Evolutionary conservation across 2,329 filamentous ascomycete genomes (phyloP).

Genomic region (Albifimbria verrucaria): DNA sequence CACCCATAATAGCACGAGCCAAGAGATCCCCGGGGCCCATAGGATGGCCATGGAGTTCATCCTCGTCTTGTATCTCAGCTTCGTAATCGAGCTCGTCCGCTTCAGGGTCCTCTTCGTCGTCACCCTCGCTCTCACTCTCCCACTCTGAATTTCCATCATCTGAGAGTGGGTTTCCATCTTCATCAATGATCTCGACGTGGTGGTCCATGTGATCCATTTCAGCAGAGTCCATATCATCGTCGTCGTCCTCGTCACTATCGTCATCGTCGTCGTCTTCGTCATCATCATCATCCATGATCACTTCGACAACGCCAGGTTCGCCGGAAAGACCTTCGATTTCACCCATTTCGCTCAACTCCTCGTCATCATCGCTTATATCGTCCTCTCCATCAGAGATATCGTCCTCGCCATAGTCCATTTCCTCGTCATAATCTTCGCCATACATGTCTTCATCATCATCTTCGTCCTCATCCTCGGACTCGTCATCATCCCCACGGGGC

Average conservation of each 20-base stretch:
- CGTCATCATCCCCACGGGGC: constrained; percentile 74
- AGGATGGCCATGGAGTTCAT: constrained; percentile 45
- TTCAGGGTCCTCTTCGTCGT: constrained; percentile 50
- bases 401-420: constrained; percentile 86
- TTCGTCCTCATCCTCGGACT: constrained; percentile 70
- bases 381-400: constrained; percentile 80
- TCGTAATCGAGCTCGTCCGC: constrained; percentile 54
- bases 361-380: constrained; percentile 86
- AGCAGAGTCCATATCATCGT: constrained; percentile 40
- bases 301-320: constrained; percentile 61
- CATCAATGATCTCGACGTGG: constrained; percentile 57
- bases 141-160: constrained; percentile 60
- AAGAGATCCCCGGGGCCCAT: constrained; percentile 45
- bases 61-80: constrained; percentile 51
- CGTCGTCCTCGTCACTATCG: constrained; percentile 49
- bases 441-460: constrained; percentile 75
- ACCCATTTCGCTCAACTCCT: constrained; percentile 78
- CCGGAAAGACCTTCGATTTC: constrained; percentile 73
- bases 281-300: constrained; percentile 77
- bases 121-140: constrained; percentile 59
- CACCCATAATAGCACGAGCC: constrained; percentile 52
- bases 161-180: constrained; percentile 56
- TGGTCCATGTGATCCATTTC: constrained; percentile 53
- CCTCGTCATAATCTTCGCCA: constrained; percentile 85
- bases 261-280: constrained; percentile 61